These are phyloP conservation scores for Phlebiopsis gigantea DNA, from an alignment of 768 basidiomycete genomes.

Conservation along the genomic window DNA sequence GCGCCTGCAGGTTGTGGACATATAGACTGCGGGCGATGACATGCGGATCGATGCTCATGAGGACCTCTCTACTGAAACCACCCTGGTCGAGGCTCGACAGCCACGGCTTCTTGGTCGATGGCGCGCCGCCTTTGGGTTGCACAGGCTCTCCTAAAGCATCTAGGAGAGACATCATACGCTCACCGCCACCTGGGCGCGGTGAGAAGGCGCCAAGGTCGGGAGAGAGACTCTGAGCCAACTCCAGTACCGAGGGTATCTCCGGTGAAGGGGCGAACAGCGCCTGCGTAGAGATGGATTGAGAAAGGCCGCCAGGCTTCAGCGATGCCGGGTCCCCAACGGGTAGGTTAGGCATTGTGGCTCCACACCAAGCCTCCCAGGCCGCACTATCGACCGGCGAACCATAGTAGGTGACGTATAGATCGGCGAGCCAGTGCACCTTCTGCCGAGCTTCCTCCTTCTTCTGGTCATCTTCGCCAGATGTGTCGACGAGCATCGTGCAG, in stretches of 20 bases:
- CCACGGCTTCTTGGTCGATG: conserved; percentile 24
- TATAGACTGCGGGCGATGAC: conserved; percentile 60
- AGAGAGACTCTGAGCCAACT: conserved; percentile 10
- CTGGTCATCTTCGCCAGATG: conserved; percentile 24
- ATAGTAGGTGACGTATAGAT: conserved; percentile 59
- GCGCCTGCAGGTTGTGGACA: conserved; percentile 48
- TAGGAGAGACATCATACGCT: conserved; percentile 25
- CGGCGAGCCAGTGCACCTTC: conserved; percentile 60
- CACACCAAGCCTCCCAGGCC: conserved; percentile 56
- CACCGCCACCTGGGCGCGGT: conserved; percentile 20
- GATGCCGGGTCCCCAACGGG: conserved; percentile 12
- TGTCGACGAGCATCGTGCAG: conserved; percentile 52
- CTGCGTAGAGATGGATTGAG: conserved; percentile 45
- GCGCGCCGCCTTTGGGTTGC: conserved; percentile 11
- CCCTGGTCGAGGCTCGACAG: conserved; percentile 55
- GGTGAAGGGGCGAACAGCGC: conserved; percentile 51
- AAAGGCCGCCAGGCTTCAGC: conserved; percentile 26
- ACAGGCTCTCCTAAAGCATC: conserved; percentile 18
- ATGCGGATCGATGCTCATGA: conserved; percentile 57
- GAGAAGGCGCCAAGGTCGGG: conserved; percentile 27
- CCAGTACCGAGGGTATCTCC: conserved; percentile 20
- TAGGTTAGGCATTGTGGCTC: conserved; percentile 44
- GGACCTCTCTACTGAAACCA: conserved; percentile 62
- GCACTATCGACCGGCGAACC: conserved; percentile 43
- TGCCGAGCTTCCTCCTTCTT: conserved; percentile 31